These are phyloP conservation scores for Clonostachys solani DNA, from an alignment of 2,329 filamentous ascomycete species.

Conservation along the genomic window DNA sequence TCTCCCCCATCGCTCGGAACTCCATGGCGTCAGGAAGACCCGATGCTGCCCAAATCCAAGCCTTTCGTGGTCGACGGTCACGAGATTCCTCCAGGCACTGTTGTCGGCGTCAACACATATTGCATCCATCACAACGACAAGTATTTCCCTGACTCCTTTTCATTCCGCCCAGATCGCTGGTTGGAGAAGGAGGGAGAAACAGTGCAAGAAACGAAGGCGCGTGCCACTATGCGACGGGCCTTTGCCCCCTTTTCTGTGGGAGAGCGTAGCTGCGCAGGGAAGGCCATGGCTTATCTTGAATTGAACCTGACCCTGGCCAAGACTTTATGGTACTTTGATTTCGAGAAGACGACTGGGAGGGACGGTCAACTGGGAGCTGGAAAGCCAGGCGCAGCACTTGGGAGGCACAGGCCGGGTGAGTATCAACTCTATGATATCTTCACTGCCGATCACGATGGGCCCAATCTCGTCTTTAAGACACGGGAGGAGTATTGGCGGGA, in stretches of 20 bases:
- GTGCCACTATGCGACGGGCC: conserved; percentile 17
- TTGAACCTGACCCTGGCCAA: conserved; percentile 1
- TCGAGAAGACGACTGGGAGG: neutral
- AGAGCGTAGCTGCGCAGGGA: conserved; percentile 2
- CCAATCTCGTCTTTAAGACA: neutral
- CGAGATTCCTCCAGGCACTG: conserved; percentile 5
- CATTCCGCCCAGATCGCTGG: conserved; percentile 11
- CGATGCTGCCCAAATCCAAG: neutral
- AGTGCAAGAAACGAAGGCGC: conserved; percentile 13
- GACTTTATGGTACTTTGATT: conserved; percentile 3
- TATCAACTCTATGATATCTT: neutral
- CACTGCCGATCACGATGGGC: neutral
- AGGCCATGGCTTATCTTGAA: conserved; percentile 4
- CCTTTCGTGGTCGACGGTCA: conserved; percentile 8
- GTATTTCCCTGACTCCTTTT: conserved; percentile 5
- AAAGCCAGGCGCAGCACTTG: neutral
- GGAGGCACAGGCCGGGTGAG: neutral
- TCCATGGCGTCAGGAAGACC: conserved; percentile 8
- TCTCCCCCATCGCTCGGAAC: conserved; percentile 6
- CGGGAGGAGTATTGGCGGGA: neutral
- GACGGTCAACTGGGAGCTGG: neutral
- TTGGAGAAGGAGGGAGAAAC: conserved; percentile 16
- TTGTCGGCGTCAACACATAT: conserved; percentile 10
- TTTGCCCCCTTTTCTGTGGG: conserved; percentile 3
- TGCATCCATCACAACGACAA: conserved; percentile 8